Conservation (phyloP, 1,139 yeast genomes). For the Yamadazyma epiphylla region DNA sequence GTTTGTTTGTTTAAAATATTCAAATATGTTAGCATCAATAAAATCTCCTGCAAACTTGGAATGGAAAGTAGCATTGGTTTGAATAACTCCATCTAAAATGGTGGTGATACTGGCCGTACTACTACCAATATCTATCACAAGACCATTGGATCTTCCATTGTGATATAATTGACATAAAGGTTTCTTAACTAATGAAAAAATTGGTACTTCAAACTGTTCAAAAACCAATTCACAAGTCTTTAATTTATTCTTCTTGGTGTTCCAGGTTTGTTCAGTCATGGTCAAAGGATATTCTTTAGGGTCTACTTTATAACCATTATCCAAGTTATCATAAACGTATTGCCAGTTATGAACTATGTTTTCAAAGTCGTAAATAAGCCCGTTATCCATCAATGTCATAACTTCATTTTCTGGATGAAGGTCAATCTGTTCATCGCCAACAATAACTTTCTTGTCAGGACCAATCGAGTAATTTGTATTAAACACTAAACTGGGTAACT, state of each 20-base stretch:
- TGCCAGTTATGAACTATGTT: conserved; percentile 57
- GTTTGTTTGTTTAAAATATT: conserved; percentile 31
- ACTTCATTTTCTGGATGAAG: conserved; percentile 46
- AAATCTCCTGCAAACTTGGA: conserved; percentile 71
- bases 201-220: conserved; percentile 61
- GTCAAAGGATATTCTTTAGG: conserved; percentile 60
- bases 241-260: conserved; percentile 47
- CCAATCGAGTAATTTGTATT: conserved; percentile 51
- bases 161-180: conserved; percentile 71
- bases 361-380: conserved; percentile 64
- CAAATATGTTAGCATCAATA: conserved; percentile 50
- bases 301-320: conserved; percentile 36
- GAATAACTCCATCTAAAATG: conserved; percentile 64
- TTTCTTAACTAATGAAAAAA: conserved; percentile 63
- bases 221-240: conserved; percentile 61
- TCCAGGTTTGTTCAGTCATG: conserved; percentile 64
- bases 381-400: conserved; percentile 62
- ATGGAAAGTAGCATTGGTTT: conserved; percentile 55
- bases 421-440: conserved; percentile 51
- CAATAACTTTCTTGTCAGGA: conserved; percentile 23
- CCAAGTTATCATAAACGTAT: conserved; percentile 51
- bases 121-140: conserved; percentile 68
- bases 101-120: conserved; percentile 64
- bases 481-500: conserved; percentile 56
- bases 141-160: conserved; percentile 62